Percentiles rank a stretch among this genome's conserved stretches.
Evolutionary conservation across 441 rosid species (phyloP).

Genomic region (Populus hybrid): DNA sequence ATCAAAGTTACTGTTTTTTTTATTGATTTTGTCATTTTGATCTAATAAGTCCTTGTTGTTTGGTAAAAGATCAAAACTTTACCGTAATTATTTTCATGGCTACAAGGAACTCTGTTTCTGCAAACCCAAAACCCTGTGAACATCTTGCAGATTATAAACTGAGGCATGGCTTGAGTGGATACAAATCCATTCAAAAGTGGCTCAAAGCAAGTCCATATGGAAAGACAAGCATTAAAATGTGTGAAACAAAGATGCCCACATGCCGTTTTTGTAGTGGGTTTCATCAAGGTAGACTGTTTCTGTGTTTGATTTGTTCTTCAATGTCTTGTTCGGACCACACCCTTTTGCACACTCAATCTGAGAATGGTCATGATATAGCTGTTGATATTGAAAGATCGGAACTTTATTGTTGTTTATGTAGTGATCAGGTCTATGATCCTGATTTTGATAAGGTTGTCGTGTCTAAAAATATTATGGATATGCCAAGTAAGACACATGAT

Average conservation of each 20-base stretch:
- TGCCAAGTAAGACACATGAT: constrained; percentile 38
- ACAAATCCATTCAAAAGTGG: constrained; percentile 44
- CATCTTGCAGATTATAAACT: constrained; percentile 80
- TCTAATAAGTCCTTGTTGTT: not conserved
- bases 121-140: constrained; percentile 60
- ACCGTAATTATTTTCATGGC: constrained; percentile 38
- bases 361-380: constrained; percentile 57
- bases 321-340: constrained; percentile 60
- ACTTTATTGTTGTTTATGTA: constrained; percentile 75
- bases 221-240: constrained; percentile 38
- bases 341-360: constrained; percentile 56
- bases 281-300: constrained; percentile 46
- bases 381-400: constrained; percentile 80
- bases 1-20: not conserved
- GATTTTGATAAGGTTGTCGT: constrained; percentile 72
- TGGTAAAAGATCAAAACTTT: constrained; percentile 7
- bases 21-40: constrained; percentile 14
- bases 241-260: constrained; percentile 43
- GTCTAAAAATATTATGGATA: constrained; percentile 41
- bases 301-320: constrained; percentile 70
- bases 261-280: constrained; percentile 58
- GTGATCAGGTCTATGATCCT: constrained; percentile 88
- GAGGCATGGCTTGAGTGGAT: constrained; percentile 52
- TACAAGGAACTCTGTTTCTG: constrained; percentile 39
- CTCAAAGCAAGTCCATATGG: constrained; percentile 48